A percentile compares a stretch with the other conserved stretches of the same genome.
Conservation (phyloP, 2,329 filamentous ascomycete species). For the Colletotrichum tabaci region DNA sequence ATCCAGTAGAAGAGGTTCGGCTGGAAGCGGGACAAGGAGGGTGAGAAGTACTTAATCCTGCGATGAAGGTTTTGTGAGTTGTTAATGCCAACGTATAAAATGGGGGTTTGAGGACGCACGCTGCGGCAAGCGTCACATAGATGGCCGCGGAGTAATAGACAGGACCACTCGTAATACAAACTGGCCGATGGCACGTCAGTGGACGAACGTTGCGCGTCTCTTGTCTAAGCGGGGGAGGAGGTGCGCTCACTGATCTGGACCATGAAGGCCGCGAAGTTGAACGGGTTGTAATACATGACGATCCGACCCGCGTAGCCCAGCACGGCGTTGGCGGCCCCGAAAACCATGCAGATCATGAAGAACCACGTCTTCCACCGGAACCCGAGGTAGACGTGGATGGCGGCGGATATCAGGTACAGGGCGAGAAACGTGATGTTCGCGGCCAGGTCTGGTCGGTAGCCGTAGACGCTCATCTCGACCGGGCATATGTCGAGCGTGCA, state of each 20-base stretch:
- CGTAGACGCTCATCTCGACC: constrained; percentile 9
- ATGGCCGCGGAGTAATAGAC: too few species aligned
- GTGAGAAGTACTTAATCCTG: constrained; percentile 12
- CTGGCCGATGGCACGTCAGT: too few species aligned
- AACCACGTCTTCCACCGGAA: constrained; percentile 12
- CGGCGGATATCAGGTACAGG: constrained; percentile 25
- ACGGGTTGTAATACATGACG: constrained; percentile 68
- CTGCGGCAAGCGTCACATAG: too few species aligned
- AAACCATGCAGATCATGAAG: constrained; percentile 51
- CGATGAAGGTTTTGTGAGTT: too few species aligned
- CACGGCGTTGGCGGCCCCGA: constrained; percentile 69
- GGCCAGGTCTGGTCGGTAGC: constrained; percentile 1
- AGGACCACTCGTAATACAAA: too few species aligned
- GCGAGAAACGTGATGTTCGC: constrained; percentile 11
- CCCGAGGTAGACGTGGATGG: constrained; percentile 13
- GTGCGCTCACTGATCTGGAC: constrained; percentile 62
- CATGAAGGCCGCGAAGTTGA: constrained; percentile 60
- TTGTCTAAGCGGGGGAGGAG: too few species aligned
- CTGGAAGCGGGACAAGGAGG: constrained; percentile 43
- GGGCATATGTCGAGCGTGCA: constrained; percentile 12
- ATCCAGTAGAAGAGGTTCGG: constrained; percentile 48
- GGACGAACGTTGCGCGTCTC: too few species aligned
- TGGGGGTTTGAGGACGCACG: too few species aligned
- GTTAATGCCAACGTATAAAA: too few species aligned
- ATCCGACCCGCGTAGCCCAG: constrained; percentile 73